Conservation (phyloP, 371 early-diverging fungal genomes). For the Lichtheimia ramosa region DNA sequence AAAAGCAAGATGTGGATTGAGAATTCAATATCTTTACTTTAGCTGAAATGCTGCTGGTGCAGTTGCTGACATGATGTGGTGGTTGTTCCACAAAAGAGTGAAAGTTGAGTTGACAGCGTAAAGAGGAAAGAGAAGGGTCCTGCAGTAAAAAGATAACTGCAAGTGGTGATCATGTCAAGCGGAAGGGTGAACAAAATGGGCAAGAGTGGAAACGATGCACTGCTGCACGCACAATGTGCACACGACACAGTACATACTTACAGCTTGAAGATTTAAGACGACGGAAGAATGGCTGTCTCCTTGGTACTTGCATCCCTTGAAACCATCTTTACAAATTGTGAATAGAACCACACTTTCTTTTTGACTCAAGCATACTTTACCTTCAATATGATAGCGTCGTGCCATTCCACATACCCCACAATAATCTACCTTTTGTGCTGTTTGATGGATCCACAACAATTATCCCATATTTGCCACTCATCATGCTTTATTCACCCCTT, state of each 20-base stretch:
- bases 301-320: neutral
- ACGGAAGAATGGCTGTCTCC: neutral
- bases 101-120: neutral
- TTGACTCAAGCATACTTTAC: neutral
- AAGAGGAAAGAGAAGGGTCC: conserved; percentile 4
- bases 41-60: neutral
- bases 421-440: too few relatives aligned
- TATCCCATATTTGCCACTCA: neutral
- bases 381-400: neutral
- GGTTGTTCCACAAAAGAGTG: conserved; percentile 7
- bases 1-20: neutral
- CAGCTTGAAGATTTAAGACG: neutral
- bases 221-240: conserved; percentile 2
- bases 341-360: conserved; percentile 15
- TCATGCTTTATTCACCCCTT: too few relatives aligned
- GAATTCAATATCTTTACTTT: neutral
- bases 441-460: neutral
- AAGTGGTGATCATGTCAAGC: neutral
- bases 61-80: neutral
- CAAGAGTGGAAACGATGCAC: conserved; percentile 6
- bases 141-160: conserved; percentile 18
- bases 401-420: conserved; percentile 1
- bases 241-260: too few relatives aligned
- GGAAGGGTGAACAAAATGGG: conserved; percentile 9
- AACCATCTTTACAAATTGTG: conserved; percentile 12